Percentiles rank a stretch among this genome's conserved stretches.
Conservation (phyloP, 352 stramenopile species). For the Pythium angustatum region DNA sequence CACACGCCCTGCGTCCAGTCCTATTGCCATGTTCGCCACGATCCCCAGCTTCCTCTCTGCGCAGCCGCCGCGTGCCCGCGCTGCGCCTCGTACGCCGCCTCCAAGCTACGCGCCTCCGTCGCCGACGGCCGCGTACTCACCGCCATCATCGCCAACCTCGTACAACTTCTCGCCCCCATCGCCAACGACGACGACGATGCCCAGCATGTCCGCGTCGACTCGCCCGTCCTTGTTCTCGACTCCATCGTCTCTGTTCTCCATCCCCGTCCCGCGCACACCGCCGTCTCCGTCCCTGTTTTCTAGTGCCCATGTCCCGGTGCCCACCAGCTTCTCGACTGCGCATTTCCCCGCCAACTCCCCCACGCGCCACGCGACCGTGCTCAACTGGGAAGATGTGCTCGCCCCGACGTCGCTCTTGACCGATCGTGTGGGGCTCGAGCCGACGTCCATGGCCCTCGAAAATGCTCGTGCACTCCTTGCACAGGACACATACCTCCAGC, state of each 20-base stretch:
- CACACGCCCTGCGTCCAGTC: not conserved
- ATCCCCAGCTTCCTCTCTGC: slow-evolving; percentile 19
- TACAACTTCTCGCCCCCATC: slow-evolving; percentile 1
- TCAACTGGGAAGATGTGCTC: slow-evolving; percentile 65
- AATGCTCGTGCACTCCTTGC: slow-evolving; percentile 33
- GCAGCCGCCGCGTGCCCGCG: slow-evolving; percentile 2
- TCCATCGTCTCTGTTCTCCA: not conserved
- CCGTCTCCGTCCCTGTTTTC: not conserved
- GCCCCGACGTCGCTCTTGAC: slow-evolving; percentile 45
- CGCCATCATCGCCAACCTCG: slow-evolving; percentile 2
- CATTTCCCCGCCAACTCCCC: slow-evolving; percentile 11
- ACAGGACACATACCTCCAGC: slow-evolving; percentile 54
- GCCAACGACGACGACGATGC: not conserved
- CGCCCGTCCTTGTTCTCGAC: not conserved
- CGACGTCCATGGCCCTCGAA: slow-evolving; percentile 36
- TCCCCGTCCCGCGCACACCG: no score
- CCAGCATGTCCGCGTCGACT: not conserved
- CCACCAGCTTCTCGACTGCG: not conserved
- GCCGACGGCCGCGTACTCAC: slow-evolving; percentile 9
- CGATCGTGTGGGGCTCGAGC: slow-evolving; percentile 41
- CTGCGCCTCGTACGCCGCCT: not conserved
- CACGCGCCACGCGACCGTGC: slow-evolving; percentile 35
- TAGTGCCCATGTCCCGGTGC: not conserved
- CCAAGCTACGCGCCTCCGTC: slow-evolving; percentile 1
- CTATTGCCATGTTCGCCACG: slow-evolving; percentile 16